Evolutionary conservation across 345 rosid species (phyloP), one percentile per base, ranked within the genome.

Genomic region (Hibiscus tridactylites): DNA sequence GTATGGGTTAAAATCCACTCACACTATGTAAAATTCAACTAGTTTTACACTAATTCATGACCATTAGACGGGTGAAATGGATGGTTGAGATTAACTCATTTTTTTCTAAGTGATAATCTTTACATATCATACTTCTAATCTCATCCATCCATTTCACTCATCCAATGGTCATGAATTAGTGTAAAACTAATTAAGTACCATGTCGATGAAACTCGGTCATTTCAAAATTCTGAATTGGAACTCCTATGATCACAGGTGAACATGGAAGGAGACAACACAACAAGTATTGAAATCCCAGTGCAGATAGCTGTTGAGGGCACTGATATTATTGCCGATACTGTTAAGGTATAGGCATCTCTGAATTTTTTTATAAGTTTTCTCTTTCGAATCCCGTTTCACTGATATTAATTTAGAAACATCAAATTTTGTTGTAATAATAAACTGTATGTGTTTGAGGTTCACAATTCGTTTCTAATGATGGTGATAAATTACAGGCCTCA

Each of bases 231-330:
- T 78, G 67, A 72, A 33, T 2, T 16, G 6, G 72, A 60, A 74
- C 71, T 53, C 78, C 6, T 35, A 76, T 65, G 63, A 49, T 56
- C 16, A 26, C 76, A 63, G 76, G 70, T 21, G 53, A 81, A 39
- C 1, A 91, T 96, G 99, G 97, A 89, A 68, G 92, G 79, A 68
- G 83, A 74, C 73, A 83, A 81, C 9, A 80, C 61, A 80, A 77
- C 75, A 9, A 77, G 71, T 77, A 74, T 88, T 53, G 97, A 83
- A 73, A 75, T 80, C 73, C 90, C 92, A 3, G 84, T 82, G 54
- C 73, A 68, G 80, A 84, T 85, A 77, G 75, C 70, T 61, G 70
- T 71, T 60, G 88, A 78, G 61, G 84, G 72, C 9, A 73, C 79
- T 19, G 79, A 78, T 66, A 79, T 61, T 59, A 79, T 67, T 75